These are phyloP conservation scores for Neurospora sp. DNA, from an alignment of 495 filamentous ascomycete species.

Conservation along the genomic window DNA sequence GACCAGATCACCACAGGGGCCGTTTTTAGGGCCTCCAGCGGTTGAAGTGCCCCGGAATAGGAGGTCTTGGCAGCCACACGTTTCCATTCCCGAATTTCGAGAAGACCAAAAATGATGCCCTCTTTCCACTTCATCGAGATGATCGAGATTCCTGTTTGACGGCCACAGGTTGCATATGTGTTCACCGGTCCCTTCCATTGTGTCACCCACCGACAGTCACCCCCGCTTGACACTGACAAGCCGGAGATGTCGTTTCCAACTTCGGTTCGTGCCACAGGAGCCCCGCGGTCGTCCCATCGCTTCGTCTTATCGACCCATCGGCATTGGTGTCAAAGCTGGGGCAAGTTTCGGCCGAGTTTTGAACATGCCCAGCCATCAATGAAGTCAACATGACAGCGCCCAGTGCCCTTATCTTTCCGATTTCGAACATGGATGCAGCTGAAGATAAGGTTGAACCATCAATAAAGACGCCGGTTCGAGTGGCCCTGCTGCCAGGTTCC, in stretches of 20 bases:
- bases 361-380: not conserved
- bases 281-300: not conserved
- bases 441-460: not conserved
- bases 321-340: not conserved
- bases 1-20: not conserved
- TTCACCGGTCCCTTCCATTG: not conserved
- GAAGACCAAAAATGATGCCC: not conserved
- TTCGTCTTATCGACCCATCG: not conserved
- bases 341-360: not conserved
- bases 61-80: not conserved
- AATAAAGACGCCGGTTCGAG: not conserved
- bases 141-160: not conserved
- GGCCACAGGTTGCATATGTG: not conserved
- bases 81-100: not conserved
- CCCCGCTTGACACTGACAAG: too few species aligned
- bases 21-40: not conserved
- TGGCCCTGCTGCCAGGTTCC: too few species aligned
- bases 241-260: too few species aligned
- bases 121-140: not conserved
- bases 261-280: not conserved
- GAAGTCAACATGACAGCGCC: not conserved
- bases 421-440: not conserved
- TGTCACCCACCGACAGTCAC: not conserved
- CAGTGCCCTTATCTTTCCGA: too few species aligned
- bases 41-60: not conserved